Conservation (phyloP, 225 moss, liverwort and hornwort genomes). For the Pseudoscleropodium purum region DNA sequence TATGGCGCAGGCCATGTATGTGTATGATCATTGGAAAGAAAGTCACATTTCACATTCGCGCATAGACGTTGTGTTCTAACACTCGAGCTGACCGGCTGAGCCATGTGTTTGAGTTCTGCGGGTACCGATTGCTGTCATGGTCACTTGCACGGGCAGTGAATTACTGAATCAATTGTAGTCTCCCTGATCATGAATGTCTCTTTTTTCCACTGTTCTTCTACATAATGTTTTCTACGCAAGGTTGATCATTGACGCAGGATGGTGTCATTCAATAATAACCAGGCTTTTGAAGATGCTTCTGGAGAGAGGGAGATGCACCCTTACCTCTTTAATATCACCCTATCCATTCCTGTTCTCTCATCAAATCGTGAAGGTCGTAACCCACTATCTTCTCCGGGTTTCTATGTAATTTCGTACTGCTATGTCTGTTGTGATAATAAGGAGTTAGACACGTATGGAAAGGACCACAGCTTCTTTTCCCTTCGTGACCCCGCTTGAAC, state of each 20-base stretch:
- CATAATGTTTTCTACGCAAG: background rate
- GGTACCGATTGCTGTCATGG: background rate
- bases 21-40: slow-evolving; percentile 11
- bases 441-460: background rate
- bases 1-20: slow-evolving; percentile 1
- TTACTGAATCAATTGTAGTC: no score
- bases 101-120: background rate
- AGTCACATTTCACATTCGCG: background rate
- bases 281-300: background rate
- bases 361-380: background rate
- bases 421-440: background rate
- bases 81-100: background rate
- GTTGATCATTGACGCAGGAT: background rate
- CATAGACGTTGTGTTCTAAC: background rate
- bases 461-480: no score
- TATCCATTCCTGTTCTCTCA: background rate
- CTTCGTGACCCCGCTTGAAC: no score
- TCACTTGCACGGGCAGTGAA: background rate
- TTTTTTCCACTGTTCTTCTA: background rate
- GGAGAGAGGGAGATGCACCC: background rate
- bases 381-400: background rate
- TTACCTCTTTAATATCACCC: background rate
- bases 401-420: background rate
- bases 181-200: background rate
- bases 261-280: background rate